Base-by-base conservation (phyloP, 345 rosid species). In the Eucalyptus urophylla region DNA sequence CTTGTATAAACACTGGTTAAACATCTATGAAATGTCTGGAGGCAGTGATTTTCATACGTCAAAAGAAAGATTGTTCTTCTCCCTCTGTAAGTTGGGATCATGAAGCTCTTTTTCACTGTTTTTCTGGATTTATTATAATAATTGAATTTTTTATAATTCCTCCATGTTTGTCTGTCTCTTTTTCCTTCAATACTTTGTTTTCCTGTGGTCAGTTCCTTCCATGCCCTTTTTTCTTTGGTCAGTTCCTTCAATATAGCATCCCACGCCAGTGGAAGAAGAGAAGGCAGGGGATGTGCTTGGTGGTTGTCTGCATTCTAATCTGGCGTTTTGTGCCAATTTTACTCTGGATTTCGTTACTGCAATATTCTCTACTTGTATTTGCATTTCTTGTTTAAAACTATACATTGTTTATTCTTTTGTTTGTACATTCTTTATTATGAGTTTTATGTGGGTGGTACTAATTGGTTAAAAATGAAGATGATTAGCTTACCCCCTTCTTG, bases 1-100 rank as follows among this genome's bases (percentile, higher is more conserved):
- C 93, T 91, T 97, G 93, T 93, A 92, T 91, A 92, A 94, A 83
- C 96, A 96, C 91, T 97, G 99, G 99, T 89, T 95, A 89, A 95
- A 96, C 88, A 80, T 92, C 89, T 94, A 93, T 92, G 91, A 91
- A 89, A 91, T 86, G 89, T 92, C 95, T 54, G 96, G 96, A 88
- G 94, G 96, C 89, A 93, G 90, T 89, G 96, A 95, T 89, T 95
- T 97, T 80, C 92, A 92, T 92, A 95, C 93, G 60, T 96, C 99
- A 49, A 93, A 91, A 87, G 96, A 95, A 89, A 95, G 96, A 91
- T 86, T 90, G 50, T 95, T 95, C 93, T 96, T 96, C 91, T 94
- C 96, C 88, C 94, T 96, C n/a, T 97, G 99, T 97, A 93, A 88
- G 99, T 93, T 62, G 67, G 43, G 72, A 51, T 87, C 60, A n/a